These are phyloP conservation scores for Ophiognomonia clavigignenti-juglandacearum DNA, from an alignment of 2,329 filamentous ascomycete species.

Conservation along the genomic window DNA sequence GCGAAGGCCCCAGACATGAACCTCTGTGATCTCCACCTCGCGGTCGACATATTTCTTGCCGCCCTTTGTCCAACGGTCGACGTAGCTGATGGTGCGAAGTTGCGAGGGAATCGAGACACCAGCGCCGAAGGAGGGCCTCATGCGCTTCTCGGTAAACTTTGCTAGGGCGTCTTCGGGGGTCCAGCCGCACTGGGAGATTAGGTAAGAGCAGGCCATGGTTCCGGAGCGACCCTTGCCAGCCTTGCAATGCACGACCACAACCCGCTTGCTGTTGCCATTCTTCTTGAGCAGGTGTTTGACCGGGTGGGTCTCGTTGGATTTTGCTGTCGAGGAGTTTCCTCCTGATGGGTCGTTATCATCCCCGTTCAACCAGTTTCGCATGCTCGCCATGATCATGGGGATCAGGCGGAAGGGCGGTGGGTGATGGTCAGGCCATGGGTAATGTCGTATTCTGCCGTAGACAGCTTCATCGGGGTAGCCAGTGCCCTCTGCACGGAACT, in stretches of 20 bases:
- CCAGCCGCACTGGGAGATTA: slow-evolving; percentile 79
- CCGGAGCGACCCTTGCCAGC: slow-evolving; percentile 93
- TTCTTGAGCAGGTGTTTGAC: slow-evolving; percentile 5
- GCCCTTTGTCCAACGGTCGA: slow-evolving; percentile 74
- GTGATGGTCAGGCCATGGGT: slow-evolving; percentile 95
- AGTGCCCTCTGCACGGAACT: slow-evolving; percentile 94
- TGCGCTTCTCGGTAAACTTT: slow-evolving; percentile 71
- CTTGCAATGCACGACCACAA: slow-evolving; percentile 94
- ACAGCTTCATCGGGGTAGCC: slow-evolving; percentile 92
- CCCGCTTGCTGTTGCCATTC: slow-evolving; percentile 39
- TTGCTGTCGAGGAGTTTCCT: background rate
- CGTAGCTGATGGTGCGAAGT: slow-evolving; percentile 79
- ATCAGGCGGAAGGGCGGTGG: slow-evolving; percentile 89
- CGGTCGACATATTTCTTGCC: slow-evolving; percentile 79
- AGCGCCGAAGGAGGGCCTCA: slow-evolving; percentile 82
- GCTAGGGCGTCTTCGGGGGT: slow-evolving; percentile 46
- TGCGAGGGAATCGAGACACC: slow-evolving; percentile 94
- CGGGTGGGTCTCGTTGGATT: slow-evolving; percentile 15
- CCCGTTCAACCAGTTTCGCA: slow-evolving; percentile 79
- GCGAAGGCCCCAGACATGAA: slow-evolving; percentile 84
- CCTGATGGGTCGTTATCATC: slow-evolving; percentile 26
- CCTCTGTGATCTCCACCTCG: slow-evolving; percentile 77
- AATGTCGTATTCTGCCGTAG: slow-evolving; percentile 80
- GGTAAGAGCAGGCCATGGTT: slow-evolving; percentile 79
- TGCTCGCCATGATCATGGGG: slow-evolving; percentile 83